These are phyloP conservation scores for Skeletonema costatum DNA, from an alignment of 108 stramenopile species.

Conservation along the genomic window DNA sequence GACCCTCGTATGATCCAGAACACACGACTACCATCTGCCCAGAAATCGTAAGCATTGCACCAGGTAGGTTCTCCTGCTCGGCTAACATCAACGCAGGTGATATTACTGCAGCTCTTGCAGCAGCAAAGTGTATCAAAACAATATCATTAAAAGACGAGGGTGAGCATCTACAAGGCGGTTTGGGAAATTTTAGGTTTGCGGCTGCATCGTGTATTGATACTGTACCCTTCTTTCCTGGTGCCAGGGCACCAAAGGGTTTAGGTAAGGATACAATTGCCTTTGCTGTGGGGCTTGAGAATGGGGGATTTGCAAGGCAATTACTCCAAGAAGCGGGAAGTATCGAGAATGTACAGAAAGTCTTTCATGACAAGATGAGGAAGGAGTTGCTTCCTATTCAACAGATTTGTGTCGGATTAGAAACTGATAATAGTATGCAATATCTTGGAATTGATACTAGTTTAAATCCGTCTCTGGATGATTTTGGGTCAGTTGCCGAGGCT, in stretches of 20 bases:
- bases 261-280: conserved; percentile 33
- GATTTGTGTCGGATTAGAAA: conserved; percentile 39
- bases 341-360: conserved; percentile 46
- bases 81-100: conserved; percentile 52
- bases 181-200: conserved; percentile 86
- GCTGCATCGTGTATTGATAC: conserved; percentile 49
- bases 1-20: conserved; percentile 51
- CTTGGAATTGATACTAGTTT: conserved; percentile 82
- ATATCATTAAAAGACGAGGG: conserved; percentile 42
- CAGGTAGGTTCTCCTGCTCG: conserved; percentile 65
- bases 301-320: conserved; percentile 51
- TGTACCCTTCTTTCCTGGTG: conserved; percentile 87
- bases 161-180: conserved; percentile 46
- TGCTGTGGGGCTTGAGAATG: conserved; percentile 88
- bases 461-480: conserved; percentile 78
- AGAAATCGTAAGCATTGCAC: conserved; percentile 47
- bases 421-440: conserved; percentile 31
- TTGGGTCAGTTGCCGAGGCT: conserved; percentile 77
- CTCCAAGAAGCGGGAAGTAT: conserved; percentile 52
- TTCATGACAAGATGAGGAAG: conserved; percentile 42
- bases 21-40: conserved; percentile 48
- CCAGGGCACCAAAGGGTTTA: conserved; percentile 37
- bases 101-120: conserved; percentile 35
- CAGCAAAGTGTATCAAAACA: conserved; percentile 57
- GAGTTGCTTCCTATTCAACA: conserved; percentile 63